Percentiles rank a stretch among this genome's conserved stretches.
Conservation (phyloP, 225 moss, liverwort and hornwort genomes). For the Polytrichum formosum region DNA sequence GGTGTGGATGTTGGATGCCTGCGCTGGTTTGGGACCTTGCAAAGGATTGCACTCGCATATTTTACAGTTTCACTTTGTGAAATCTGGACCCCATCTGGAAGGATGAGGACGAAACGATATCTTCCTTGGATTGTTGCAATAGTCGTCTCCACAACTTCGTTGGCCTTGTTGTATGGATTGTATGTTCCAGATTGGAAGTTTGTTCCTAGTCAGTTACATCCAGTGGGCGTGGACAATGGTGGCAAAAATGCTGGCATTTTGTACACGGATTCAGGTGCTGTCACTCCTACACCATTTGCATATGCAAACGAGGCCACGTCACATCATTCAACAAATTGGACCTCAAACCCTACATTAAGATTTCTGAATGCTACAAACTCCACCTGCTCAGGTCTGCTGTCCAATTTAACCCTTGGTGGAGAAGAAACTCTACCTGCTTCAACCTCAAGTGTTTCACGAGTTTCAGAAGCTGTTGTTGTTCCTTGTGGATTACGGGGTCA, state of each 20-base stretch:
- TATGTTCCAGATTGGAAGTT: conserved; percentile 74
- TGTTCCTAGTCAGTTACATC: conserved; percentile 15
- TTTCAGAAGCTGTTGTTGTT: conserved; percentile 10
- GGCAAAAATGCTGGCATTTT: conserved; percentile 8
- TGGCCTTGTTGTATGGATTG: conserved; percentile 55
- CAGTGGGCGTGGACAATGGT: neutral
- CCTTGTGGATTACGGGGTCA: conserved; percentile 55
- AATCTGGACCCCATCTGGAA: conserved; percentile 33
- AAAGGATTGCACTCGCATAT: conserved; percentile 29
- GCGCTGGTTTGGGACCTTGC: conserved; percentile 54
- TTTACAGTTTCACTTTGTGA: conserved; percentile 42
- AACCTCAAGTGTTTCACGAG: neutral
- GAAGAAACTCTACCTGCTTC: conserved; percentile 1
- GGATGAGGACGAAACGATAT: neutral
- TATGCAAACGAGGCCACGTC: too few relatives aligned
- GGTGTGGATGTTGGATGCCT: conserved; percentile 38
- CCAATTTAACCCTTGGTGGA: conserved; percentile 2
- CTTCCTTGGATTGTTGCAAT: conserved; percentile 2
- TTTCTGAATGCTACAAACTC: conserved; percentile 6
- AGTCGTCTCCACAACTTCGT: conserved; percentile 27
- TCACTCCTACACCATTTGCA: too few relatives aligned
- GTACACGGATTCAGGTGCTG: neutral
- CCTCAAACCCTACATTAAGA: too few relatives aligned
- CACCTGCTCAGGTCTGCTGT: conserved; percentile 7
- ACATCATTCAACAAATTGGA: too few relatives aligned